Percentiles rank a stretch among this genome's conserved stretches.
Conservation (phyloP, 352 stramenopile genomes). For the Pythium sukuiense region DNA sequence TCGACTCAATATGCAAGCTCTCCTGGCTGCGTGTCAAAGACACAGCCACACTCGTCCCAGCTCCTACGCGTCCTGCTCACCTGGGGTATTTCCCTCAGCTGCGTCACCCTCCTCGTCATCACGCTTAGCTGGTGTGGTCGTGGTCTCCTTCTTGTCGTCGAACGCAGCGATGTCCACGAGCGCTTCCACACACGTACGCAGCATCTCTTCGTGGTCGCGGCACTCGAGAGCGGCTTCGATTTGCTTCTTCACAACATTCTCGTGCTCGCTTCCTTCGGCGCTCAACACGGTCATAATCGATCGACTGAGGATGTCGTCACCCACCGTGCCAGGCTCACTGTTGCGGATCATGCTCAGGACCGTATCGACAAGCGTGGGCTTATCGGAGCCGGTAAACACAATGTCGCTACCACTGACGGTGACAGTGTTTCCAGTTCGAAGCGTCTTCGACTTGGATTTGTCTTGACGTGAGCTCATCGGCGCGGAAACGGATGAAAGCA, state of each 20-base stretch:
- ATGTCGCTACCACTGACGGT: constrained; percentile 22
- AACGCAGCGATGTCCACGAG: constrained; percentile 11
- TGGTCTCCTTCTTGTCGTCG: not conserved
- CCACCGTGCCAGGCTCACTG: constrained; percentile 11
- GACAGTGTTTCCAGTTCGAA: constrained; percentile 14
- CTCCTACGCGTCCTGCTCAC: no score
- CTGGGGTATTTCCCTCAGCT: no score
- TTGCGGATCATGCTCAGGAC: constrained; percentile 26
- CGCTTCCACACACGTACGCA: constrained; percentile 11
- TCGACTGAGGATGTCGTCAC: constrained; percentile 12
- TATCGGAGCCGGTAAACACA: constrained; percentile 15
- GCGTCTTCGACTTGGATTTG: not conserved
- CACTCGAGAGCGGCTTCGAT: constrained; percentile 11
- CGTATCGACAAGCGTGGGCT: constrained; percentile 17
- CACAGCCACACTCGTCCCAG: no score
- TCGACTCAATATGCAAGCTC: no score
- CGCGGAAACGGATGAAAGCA: constrained; percentile 10
- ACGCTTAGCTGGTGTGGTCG: no score
- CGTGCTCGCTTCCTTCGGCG: constrained; percentile 5
- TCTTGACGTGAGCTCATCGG: not conserved
- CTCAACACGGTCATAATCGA: constrained; percentile 15
- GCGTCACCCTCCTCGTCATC: no score
- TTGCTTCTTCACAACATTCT: not conserved
- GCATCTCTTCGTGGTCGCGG: constrained; percentile 11
- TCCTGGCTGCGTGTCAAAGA: no score